phyloP scores from a whole-genome alignment of 192 early-diverging fungal species.

The Paraglomus occultum region DNA sequence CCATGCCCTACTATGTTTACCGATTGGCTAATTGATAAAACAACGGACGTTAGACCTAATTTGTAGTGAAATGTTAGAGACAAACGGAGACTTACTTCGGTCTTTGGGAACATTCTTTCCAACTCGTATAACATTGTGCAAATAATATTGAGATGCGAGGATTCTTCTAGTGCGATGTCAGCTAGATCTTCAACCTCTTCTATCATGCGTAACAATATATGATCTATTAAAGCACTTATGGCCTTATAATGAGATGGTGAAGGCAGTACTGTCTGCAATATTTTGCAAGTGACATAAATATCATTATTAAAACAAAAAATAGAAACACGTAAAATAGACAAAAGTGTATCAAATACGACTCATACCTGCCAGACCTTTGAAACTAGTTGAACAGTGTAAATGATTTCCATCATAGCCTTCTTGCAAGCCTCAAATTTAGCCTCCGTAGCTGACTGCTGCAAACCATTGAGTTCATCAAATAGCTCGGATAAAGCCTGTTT shows the following conservation, averaged over 20 bases:
- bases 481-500: constrained; percentile 47
- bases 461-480: constrained; percentile 39
- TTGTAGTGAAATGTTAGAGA: not conserved
- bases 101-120: constrained; percentile 37
- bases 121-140: constrained; percentile 39
- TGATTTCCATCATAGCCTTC: constrained; percentile 48
- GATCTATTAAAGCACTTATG: constrained; percentile 36
- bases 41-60: not conserved
- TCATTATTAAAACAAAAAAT: no score
- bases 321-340: not conserved
- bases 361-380: constrained; percentile 58
- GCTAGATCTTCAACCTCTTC: constrained; percentile 37
- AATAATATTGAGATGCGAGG: constrained; percentile 38
- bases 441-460: constrained; percentile 42
- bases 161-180: constrained; percentile 44
- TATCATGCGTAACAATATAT: constrained; percentile 31
- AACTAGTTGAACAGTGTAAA: constrained; percentile 46
- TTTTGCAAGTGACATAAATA: not conserved
- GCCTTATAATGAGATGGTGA: constrained; percentile 32
- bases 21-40: constrained; percentile 4
- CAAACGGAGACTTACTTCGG: constrained; percentile 29
- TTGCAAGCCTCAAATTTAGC: constrained; percentile 46
- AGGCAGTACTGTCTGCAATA: constrained; percentile 1
- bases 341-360: not conserved
- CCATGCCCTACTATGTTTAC: constrained; percentile 35